A percentile compares a stretch with the other conserved stretches of the same genome.
These are phyloP conservation scores for Carex cristatella DNA, from an alignment of 176 grass and related monocot species.

Conservation along the genomic window DNA sequence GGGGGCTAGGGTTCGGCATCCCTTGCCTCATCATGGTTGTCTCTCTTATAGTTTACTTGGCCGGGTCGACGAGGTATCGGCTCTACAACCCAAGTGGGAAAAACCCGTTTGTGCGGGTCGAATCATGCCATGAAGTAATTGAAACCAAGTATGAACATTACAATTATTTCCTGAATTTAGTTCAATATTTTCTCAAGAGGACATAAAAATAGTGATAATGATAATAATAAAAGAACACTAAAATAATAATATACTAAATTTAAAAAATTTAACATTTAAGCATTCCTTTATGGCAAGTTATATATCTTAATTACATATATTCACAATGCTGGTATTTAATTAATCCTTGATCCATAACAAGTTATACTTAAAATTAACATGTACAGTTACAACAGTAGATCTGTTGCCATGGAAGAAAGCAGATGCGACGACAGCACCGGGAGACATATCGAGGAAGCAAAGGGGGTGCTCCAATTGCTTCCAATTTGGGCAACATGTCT, in stretches of 20 bases:
- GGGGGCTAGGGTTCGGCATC: constrained; percentile 44
- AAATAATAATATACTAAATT: neutral
- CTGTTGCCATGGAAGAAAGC: neutral
- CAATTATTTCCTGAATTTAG: neutral
- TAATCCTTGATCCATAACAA: neutral
- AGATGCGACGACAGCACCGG: neutral
- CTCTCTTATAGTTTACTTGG: constrained; percentile 33
- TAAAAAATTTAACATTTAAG: neutral
- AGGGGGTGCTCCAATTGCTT: constrained; percentile 20
- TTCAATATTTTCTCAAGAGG: neutral
- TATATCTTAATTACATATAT: neutral
- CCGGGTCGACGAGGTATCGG: constrained; percentile 42
- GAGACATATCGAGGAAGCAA: neutral
- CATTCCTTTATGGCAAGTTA: no score
- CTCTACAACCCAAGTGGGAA: neutral
- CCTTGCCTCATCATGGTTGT: constrained; percentile 28
- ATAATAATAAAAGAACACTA: neutral
- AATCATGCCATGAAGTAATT: neutral
- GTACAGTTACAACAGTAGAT: neutral
- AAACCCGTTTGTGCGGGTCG: neutral
- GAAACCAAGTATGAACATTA: neutral
- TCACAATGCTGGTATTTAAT: neutral
- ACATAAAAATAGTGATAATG: neutral
- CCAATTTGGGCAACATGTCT: constrained; percentile 41
- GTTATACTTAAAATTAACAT: neutral